Evolutionary conservation across 768 basidiomycete genomes (phyloP).

Genomic region (Russula sp.): DNA sequence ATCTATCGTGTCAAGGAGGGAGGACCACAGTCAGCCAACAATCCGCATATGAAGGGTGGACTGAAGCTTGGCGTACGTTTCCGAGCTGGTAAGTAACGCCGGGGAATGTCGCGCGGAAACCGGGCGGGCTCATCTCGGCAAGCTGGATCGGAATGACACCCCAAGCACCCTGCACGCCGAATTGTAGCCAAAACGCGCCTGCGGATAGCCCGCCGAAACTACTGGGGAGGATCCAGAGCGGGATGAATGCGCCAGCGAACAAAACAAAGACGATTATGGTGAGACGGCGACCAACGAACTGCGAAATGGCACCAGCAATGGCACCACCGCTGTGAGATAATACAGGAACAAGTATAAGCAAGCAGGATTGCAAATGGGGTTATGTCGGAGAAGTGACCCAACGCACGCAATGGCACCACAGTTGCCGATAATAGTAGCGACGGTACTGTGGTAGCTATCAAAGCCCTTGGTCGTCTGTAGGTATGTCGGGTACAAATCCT

Average conservation of each 20-base stretch:
- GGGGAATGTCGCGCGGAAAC: slow-evolving; percentile 44
- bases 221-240: slow-evolving; percentile 43
- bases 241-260: slow-evolving; percentile 32
- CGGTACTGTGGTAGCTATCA: slow-evolving; percentile 31
- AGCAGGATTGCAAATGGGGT: slow-evolving; percentile 14
- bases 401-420: slow-evolving; percentile 31
- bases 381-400: not conserved
- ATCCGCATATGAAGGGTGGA: not conserved
- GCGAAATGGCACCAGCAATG: slow-evolving; percentile 36
- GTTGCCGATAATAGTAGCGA: slow-evolving; percentile 42
- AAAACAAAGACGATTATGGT: slow-evolving; percentile 37
- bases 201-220: slow-evolving; percentile 38
- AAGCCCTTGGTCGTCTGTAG: slow-evolving; percentile 34
- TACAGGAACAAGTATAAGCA: not conserved
- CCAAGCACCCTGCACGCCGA: slow-evolving; percentile 41
- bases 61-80: slow-evolving; percentile 25
- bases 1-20: slow-evolving; percentile 28
- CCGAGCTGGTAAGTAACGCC: slow-evolving; percentile 43
- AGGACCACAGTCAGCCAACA: not conserved
- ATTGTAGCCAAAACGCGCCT: slow-evolving; percentile 44
- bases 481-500: slow-evolving; percentile 40
- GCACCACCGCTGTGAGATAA: slow-evolving; percentile 31
- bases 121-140: slow-evolving; percentile 42
- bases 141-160: slow-evolving; percentile 39
- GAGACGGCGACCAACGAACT: slow-evolving; percentile 42